Conservation (phyloP, 1,284 basidiomycete genomes). For the Dichomitus squalens region DNA sequence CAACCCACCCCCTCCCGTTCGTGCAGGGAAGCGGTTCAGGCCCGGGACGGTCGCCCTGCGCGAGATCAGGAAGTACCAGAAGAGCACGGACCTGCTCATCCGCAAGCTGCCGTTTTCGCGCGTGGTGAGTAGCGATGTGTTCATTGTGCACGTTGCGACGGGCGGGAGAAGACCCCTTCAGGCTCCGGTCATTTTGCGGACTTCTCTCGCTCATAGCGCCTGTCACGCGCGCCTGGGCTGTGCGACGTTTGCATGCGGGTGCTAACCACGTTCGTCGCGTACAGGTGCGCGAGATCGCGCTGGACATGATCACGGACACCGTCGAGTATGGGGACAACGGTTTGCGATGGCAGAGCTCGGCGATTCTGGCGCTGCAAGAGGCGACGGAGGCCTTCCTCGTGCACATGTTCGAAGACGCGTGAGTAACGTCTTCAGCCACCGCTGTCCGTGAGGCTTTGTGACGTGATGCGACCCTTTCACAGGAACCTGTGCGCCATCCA, state of each 20-base stretch:
- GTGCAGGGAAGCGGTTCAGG: conserved; percentile 63
- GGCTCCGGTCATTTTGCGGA: conserved; percentile 33
- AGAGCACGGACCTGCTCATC: conserved; percentile 86
- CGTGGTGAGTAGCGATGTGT: conserved; percentile 52
- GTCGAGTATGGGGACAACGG: conserved; percentile 60
- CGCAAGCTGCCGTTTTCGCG: conserved; percentile 91
- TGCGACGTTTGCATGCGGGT: not conserved
- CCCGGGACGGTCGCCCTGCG: conserved; percentile 89
- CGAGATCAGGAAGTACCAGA: conserved; percentile 94
- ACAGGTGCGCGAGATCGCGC: conserved; percentile 90
- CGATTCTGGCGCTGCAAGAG: conserved; percentile 90
- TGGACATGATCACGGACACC: conserved; percentile 82
- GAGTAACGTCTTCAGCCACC: conserved; percentile 35
- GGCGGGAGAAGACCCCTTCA: conserved; percentile 1
- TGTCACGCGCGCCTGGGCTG: not conserved
- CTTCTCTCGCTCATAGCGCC: not conserved
- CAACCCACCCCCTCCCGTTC: not conserved
- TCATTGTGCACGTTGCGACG: not conserved
- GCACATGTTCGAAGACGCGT: conserved; percentile 96
- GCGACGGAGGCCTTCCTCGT: conserved; percentile 94
- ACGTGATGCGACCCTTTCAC: conserved; percentile 1
- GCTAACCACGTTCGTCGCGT: not conserved
- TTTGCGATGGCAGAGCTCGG: conserved; percentile 90
- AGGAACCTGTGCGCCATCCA: conserved; percentile 97
- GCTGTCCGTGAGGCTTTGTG: not conserved